These are phyloP conservation scores for Neocallimastix lanati DNA, from an alignment of 192 early-diverging fungal species.

Conservation along the genomic window DNA sequence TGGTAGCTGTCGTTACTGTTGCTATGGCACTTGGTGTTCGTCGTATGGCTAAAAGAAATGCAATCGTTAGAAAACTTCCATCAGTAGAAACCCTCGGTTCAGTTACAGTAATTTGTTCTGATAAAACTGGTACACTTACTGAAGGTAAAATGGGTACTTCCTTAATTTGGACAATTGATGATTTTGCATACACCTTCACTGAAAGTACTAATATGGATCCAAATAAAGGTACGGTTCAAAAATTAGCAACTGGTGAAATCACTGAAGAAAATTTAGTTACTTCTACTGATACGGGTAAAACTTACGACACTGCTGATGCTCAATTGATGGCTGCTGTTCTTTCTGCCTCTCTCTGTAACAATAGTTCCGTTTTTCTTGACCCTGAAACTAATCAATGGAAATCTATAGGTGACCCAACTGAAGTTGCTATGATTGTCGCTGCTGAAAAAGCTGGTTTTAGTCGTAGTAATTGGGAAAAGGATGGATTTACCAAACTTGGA, in stretches of 20 bases:
- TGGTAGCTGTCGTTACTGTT: slow-evolving; percentile 92
- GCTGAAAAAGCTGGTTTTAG: slow-evolving; percentile 65
- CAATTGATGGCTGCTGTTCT: slow-evolving; percentile 36
- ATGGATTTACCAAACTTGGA: slow-evolving; percentile 46
- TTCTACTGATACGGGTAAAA: slow-evolving; percentile 34
- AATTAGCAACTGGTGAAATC: slow-evolving; percentile 15
- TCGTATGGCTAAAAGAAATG: slow-evolving; percentile 72
- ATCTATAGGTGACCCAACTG: slow-evolving; percentile 78
- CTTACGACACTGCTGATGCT: slow-evolving; percentile 54
- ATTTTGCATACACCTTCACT: slow-evolving; percentile 47
- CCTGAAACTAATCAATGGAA: slow-evolving; percentile 25
- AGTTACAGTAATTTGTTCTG: slow-evolving; percentile 92
- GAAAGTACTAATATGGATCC: slow-evolving; percentile 46
- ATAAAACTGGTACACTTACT: slow-evolving; percentile 92
- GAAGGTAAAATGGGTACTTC: slow-evolving; percentile 92
- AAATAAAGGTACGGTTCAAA: slow-evolving; percentile 25
- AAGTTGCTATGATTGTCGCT: slow-evolving; percentile 75
- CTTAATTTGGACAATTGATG: slow-evolving; percentile 62
- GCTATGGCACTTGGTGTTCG: slow-evolving; percentile 94
- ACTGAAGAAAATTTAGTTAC: slow-evolving; percentile 8
- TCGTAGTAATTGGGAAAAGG: slow-evolving; percentile 31
- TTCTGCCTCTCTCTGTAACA: neutral
- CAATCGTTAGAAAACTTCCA: slow-evolving; percentile 79
- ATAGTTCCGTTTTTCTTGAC: neutral
- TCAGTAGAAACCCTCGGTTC: slow-evolving; percentile 90